Percentiles rank a stretch among this genome's conserved stretches.
Conservation (phyloP, 345 rosid species). For the Jatropha curcas region DNA sequence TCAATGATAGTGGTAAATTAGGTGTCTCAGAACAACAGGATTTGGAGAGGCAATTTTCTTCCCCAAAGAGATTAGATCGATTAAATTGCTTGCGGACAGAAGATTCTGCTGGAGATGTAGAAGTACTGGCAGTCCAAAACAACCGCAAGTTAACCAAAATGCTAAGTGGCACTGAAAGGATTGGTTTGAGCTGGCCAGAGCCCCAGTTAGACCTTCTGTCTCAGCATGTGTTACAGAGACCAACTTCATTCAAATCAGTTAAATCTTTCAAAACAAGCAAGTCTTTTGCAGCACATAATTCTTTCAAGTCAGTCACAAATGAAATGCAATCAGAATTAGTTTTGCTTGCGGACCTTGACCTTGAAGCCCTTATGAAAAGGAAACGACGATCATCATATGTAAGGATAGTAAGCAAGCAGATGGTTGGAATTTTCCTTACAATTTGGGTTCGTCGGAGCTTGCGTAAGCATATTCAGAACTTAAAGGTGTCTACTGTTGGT, state of each 20-base stretch:
- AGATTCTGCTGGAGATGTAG: constrained; percentile 24
- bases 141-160: constrained; percentile 42
- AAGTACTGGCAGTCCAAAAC: constrained; percentile 23
- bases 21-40: constrained; percentile 40
- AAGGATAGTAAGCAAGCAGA: constrained; percentile 85
- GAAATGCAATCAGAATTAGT: constrained; percentile 46
- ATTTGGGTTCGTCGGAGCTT: constrained; percentile 88
- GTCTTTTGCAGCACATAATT: constrained; percentile 56
- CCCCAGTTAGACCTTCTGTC: constrained; percentile 68
- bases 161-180: constrained; percentile 73
- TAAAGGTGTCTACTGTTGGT: constrained; percentile 85
- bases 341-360: constrained; percentile 61
- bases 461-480: constrained; percentile 77
- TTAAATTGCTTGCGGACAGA: constrained; percentile 57
- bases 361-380: constrained; percentile 62
- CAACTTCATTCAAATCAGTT: constrained; percentile 56
- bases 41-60: constrained; percentile 52
- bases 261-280: constrained; percentile 54
- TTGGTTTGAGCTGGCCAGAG: constrained; percentile 92
- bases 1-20: constrained; percentile 27
- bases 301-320: constrained; percentile 56
- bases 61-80: constrained; percentile 63
- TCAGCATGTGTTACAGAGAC: constrained; percentile 57
- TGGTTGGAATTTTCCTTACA: constrained; percentile 89
- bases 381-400: constrained; percentile 69